A percentile compares a stretch with the other conserved stretches of the same genome.
Evolutionary conservation across 192 early-diverging fungal species (phyloP).

Genomic region (Rhizophlyctis rosea): DNA sequence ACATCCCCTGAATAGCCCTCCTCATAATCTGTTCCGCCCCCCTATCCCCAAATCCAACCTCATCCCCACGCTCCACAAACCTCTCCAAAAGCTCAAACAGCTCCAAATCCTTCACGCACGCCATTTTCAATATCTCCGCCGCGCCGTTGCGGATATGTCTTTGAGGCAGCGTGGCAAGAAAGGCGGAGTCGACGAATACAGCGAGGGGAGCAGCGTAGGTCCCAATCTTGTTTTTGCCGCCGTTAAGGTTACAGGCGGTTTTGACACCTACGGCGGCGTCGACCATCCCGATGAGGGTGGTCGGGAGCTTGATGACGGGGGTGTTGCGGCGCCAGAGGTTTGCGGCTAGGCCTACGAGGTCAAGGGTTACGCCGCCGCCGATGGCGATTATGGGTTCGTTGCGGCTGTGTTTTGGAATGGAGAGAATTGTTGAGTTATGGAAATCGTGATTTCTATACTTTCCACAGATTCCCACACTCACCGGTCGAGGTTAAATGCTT

Average conservation of each 20-base stretch:
- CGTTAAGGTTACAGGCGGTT: slow-evolving; percentile 2
- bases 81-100: slow-evolving; percentile 1
- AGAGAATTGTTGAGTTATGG: no score
- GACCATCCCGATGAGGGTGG: slow-evolving; percentile 5
- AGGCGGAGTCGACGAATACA: slow-evolving; percentile 4
- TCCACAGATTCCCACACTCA: no score
- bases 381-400: slow-evolving; percentile 2
- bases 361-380: slow-evolving; percentile 1
- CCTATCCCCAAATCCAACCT: no score
- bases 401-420: no score
- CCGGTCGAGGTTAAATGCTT: slow-evolving; percentile 1
- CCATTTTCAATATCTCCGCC: slow-evolving; percentile 1
- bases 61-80: neutral
- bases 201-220: slow-evolving; percentile 2
- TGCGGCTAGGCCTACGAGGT: neutral
- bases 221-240: slow-evolving; percentile 9
- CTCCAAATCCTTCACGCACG: neutral
- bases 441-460: no score
- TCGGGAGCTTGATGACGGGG: slow-evolving; percentile 7
- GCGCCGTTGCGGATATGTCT: slow-evolving; percentile 1
- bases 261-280: slow-evolving; percentile 5
- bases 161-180: neutral
- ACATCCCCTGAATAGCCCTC: slow-evolving; percentile 3
- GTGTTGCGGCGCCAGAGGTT: neutral
- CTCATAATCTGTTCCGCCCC: neutral